Conservation (phyloP, 2,329 filamentous ascomycete genomes). For the Epichloe aotearoae region DNA sequence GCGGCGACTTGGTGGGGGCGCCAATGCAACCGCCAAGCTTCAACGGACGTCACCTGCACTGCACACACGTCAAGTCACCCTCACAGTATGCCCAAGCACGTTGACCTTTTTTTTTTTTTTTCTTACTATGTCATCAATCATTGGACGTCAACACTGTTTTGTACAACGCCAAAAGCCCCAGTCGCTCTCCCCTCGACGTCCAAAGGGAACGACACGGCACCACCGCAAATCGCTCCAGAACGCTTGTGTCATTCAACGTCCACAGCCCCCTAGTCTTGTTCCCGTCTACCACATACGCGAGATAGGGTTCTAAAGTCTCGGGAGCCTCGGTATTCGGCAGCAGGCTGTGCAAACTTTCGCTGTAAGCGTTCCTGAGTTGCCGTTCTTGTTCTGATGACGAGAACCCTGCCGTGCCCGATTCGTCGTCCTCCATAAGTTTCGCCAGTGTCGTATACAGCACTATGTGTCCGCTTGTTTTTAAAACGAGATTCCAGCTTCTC, state of each 20-base stretch:
- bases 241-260: neutral
- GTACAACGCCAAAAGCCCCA: conserved; percentile 22
- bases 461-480: conserved; percentile 9
- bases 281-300: conserved; percentile 21
- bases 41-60: too few species aligned
- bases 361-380: neutral
- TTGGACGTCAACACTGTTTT: conserved; percentile 9
- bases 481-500: conserved; percentile 18
- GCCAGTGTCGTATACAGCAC: conserved; percentile 20
- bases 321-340: neutral
- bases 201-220: conserved; percentile 26
- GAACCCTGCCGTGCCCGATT: neutral
- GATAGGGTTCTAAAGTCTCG: conserved; percentile 12
- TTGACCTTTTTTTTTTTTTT: too few species aligned
- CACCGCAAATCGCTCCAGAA: conserved; percentile 10
- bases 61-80: too few species aligned
- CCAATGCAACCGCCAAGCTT: too few species aligned
- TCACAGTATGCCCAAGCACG: too few species aligned
- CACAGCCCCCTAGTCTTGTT: conserved; percentile 9
- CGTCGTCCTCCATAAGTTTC: conserved; percentile 1
- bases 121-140: neutral
- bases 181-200: conserved; percentile 16
- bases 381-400: neutral
- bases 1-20: too few species aligned
- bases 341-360: neutral